These are phyloP conservation scores for Kingdonia uniflora DNA, from an alignment of 164 flowering plant species.

Conservation along the genomic window DNA sequence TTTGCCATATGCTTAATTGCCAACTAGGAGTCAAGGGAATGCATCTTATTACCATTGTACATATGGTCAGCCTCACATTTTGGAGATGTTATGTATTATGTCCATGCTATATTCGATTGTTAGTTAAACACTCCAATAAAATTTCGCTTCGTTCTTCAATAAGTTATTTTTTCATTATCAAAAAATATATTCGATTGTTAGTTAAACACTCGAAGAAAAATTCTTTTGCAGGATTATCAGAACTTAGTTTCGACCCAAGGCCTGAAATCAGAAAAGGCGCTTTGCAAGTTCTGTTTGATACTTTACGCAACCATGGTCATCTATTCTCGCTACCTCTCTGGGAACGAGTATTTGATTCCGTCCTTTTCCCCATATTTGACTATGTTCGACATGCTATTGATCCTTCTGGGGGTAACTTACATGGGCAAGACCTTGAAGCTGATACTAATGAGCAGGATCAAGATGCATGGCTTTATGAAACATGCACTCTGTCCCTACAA, in stretches of 20 bases:
- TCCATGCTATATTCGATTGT: too few relatives aligned
- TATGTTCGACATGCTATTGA: conserved; percentile 95
- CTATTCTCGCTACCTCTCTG: conserved; percentile 85
- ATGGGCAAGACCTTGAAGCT: conserved; percentile 37
- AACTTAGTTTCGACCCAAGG: conserved; percentile 97
- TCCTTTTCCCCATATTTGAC: conserved; percentile 91
- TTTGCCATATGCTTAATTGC: too few relatives aligned
- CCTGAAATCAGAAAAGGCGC: conserved; percentile 88
- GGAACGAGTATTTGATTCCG: conserved; percentile 95
- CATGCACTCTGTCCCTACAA: conserved; percentile 94
- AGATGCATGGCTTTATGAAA: conserved; percentile 98
- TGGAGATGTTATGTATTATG: too few relatives aligned
- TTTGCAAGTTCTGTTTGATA: conserved; percentile 84
- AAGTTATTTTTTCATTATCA: too few relatives aligned
- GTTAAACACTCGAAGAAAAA: neutral
- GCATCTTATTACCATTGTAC: too few relatives aligned
- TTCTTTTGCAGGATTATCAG: conserved; percentile 80
- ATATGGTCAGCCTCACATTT: too few relatives aligned
- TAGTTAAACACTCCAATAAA: neutral
- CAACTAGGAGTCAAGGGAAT: too few relatives aligned
- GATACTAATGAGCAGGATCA: conserved; percentile 67
- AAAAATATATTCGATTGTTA: too few relatives aligned
- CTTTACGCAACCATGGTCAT: conserved; percentile 87
- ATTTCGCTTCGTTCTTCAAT: neutral
- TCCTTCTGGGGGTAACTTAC: conserved; percentile 53